Evolutionary conservation across 2,329 filamentous ascomycete genomes (phyloP), one percentile per base, ranked within the genome.

Genomic region (Penicillium freii): DNA sequence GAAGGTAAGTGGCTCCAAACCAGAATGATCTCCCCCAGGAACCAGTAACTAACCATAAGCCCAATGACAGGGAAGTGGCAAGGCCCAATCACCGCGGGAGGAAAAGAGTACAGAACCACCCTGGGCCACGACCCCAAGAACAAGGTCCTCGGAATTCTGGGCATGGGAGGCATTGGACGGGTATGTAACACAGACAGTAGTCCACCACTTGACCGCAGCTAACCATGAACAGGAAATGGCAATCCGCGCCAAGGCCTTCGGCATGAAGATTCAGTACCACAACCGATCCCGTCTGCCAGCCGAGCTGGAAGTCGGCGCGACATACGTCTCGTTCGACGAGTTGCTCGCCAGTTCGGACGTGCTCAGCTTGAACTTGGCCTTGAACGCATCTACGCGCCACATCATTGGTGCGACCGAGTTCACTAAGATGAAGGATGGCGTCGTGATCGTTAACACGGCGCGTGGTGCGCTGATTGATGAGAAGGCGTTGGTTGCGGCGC

Each of bases 161-260:
- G 78, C 2, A 80, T 80, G 78, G 78, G 78, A 23, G 77, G 78
- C 40, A 79, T 80, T 45, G 78, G 78, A 54, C 68, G 74, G 58
- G 77, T 79, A 71, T 9, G 50, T 52, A 64, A 72, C 63, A 21
- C 29, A 47, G 25, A 25, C 27, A 15, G 39, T 54, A 21, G 36
- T 19, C 4, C 11, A 27, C n/a, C 43, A 34, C 51, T 25, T 13
- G 15, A 39, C 42, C 27, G 17, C 10, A 23, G 31, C 27, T 57
- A 6, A 53, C 36, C 19, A 29, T 21, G 5, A n/a, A 10, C 38
- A 80, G 77, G 77, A 79, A 70, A 75, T 79, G 65, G 77, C 77
- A 39, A 66, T 66, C 53, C 75, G 77, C 40, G 77, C 77, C 27
- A 73, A 71, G 57, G 77, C 75, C 15, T 79, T 79, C 51, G 77